Percentiles rank a stretch among this genome's conserved stretches.
phyloP scores from a whole-genome alignment of 306 rosid genomes.

The Cucurbita ficifolia region DNA sequence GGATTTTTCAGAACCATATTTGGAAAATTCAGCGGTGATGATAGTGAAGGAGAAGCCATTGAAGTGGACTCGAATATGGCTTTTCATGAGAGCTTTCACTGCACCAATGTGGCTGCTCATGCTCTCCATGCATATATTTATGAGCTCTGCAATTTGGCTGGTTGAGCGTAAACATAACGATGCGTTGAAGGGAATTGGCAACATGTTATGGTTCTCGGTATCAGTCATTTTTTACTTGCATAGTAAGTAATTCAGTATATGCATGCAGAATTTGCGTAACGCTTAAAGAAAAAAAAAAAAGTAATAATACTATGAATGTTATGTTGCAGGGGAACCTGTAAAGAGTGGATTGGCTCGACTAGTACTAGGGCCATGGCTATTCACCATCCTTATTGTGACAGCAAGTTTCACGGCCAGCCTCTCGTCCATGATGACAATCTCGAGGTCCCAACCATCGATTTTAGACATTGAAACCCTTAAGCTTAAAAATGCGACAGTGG shows the following conservation, averaged over 20 bases:
- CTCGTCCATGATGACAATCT: background rate
- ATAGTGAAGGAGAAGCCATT: conserved; percentile 21
- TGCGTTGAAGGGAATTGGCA: conserved; percentile 27
- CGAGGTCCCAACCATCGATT: background rate
- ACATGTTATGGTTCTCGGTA: conserved; percentile 46
- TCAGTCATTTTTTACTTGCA: conserved; percentile 28
- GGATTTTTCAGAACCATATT: conserved; percentile 35
- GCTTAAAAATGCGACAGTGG: background rate
- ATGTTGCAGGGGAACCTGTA: background rate
- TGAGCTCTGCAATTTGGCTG: conserved; percentile 37
- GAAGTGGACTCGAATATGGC: conserved; percentile 20
- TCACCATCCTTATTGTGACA: background rate
- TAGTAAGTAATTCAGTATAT: conserved; percentile 19
- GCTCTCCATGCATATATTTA: conserved; percentile 21
- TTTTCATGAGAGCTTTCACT: conserved; percentile 30
- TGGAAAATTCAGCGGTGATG: conserved; percentile 33
- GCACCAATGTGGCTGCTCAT: conserved; percentile 33
- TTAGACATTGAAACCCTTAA: background rate
- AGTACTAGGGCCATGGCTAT: conserved; percentile 3
- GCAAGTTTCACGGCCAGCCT: conserved; percentile 8
- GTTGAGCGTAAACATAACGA: conserved; percentile 24
- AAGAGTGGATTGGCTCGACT: background rate
- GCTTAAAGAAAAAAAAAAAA: too few species aligned
- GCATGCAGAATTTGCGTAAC: too few species aligned
- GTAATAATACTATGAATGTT: too few species aligned